Conservation (phyloP, 495 filamentous ascomycete species). For the Alectoria sarmentosa region DNA sequence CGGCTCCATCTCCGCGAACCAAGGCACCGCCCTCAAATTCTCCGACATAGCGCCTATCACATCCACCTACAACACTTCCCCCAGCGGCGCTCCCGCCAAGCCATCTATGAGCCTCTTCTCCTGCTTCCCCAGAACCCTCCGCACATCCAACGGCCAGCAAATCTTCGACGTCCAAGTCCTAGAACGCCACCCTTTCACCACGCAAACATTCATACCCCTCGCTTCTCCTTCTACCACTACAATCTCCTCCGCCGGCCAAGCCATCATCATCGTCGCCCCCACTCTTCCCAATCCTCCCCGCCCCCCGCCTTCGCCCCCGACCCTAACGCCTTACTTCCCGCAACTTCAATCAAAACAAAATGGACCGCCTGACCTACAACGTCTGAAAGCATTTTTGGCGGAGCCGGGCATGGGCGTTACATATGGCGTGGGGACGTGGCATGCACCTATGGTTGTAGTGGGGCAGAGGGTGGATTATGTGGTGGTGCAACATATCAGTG, state of each 20-base stretch:
- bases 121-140: slow-evolving; percentile 61
- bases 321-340: slow-evolving; percentile 26
- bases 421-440: slow-evolving; percentile 89
- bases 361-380: slow-evolving; percentile 67
- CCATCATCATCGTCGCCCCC: slow-evolving; percentile 90
- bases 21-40: slow-evolving; percentile 83
- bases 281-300: slow-evolving; percentile 37
- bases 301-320: slow-evolving; percentile 29
- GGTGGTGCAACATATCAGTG: slow-evolving; percentile 83
- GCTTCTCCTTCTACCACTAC: slow-evolving; percentile 40
- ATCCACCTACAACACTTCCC: slow-evolving; percentile 59
- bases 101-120: slow-evolving; percentile 83
- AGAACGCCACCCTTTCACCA: slow-evolving; percentile 89
- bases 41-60: slow-evolving; percentile 62
- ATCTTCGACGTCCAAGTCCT: slow-evolving; percentile 67
- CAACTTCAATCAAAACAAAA: slow-evolving; percentile 28
- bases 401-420: slow-evolving; percentile 79
- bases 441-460: slow-evolving; percentile 92
- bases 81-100: slow-evolving; percentile 51
- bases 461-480: slow-evolving; percentile 74
- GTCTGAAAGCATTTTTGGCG: slow-evolving; percentile 71
- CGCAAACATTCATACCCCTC: slow-evolving; percentile 85
- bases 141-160: slow-evolving; percentile 11
- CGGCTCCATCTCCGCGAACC: slow-evolving; percentile 53
- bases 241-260: slow-evolving; percentile 33